Evolutionary conservation across 768 basidiomycete genomes (phyloP), one percentile per base, ranked within the genome.

Genomic region (Podaxis pistillaris): DNA sequence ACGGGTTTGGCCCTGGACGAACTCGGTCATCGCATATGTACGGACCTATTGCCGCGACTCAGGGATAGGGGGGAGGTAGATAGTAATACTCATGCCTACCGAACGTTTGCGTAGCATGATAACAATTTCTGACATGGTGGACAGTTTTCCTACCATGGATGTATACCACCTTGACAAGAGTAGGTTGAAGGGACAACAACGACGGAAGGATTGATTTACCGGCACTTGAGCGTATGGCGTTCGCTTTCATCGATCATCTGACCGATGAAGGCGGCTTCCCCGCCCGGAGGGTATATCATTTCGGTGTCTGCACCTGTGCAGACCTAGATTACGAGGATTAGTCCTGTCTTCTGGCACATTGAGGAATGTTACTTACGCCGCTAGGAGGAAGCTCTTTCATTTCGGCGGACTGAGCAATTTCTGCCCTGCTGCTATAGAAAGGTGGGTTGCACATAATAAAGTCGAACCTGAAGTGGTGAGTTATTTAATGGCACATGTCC

Each of bases 391-490:
- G 72, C 52, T 84, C 84, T 68, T 98, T 98, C 5, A 76, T 75
- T 19, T 81, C 81, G 0, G 86, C 83, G 1, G 86, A 87, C 2
- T 73, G 69, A 0, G 68, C 65, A 7, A 94, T 81, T 62, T 98
- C 96, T 33, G 87, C 84, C 0, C 72, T 69, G 61, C 87, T 91
- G n/a, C 78, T 71, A 70, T 97, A 98, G 74, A 99, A 99, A 0
- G 96, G 96, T 0, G 96, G 96, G 72, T 98, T 99, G 75, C 96
- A 98, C 87, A 98, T 93, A 0, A 88, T 86, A 66, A 96, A 94
- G 62, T 90, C 85, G 68, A 87, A 86, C 3, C 84, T 86, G 57
- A 11, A 9, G 7, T 11, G 4, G 3, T 28, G 11, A 1, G 9
- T 46, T 7, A n/a, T 26, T 7, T 8, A 36, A 28, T 41, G 46